Percentiles rank a stretch among this genome's conserved stretches.
Conservation (phyloP, 345 rosid species). For the Ailanthus altissimus region DNA sequence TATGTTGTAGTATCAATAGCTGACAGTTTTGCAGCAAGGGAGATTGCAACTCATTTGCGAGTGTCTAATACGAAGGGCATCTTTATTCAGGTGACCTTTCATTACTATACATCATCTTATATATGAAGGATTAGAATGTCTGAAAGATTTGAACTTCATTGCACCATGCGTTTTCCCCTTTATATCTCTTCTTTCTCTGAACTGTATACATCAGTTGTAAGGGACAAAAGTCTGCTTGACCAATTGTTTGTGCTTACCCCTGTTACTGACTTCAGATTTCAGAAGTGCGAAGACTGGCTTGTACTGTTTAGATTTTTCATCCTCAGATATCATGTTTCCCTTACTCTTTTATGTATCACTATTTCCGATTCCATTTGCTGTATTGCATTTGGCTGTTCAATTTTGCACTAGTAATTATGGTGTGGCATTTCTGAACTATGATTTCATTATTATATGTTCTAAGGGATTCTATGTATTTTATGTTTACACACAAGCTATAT, state of each 20-base stretch:
- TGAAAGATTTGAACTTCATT: neutral
- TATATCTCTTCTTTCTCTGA: neutral
- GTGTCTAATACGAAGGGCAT: conserved; percentile 81
- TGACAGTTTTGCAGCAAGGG: conserved; percentile 88
- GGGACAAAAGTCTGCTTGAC: neutral
- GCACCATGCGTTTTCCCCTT: neutral
- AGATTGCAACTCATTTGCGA: conserved; percentile 75
- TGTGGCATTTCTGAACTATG: neutral
- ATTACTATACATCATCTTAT: neutral
- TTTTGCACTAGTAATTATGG: neutral
- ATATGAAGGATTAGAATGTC: neutral
- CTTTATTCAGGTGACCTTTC: conserved; percentile 77
- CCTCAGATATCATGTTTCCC: neutral
- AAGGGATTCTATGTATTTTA: neutral
- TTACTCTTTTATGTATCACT: neutral
- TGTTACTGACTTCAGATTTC: neutral
- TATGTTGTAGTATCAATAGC: conserved; percentile 87
- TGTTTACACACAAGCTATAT: neutral
- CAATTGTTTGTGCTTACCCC: neutral
- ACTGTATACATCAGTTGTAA: neutral
- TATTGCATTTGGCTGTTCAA: neutral
- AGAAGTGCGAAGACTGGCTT: neutral
- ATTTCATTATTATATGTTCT: neutral
- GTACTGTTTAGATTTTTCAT: neutral
- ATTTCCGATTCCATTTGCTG: neutral